Percentiles rank a stretch among this genome's conserved stretches.
Evolutionary conservation across 2,329 filamentous ascomycete genomes (phyloP).

Genomic region (Xylaria sp.): DNA sequence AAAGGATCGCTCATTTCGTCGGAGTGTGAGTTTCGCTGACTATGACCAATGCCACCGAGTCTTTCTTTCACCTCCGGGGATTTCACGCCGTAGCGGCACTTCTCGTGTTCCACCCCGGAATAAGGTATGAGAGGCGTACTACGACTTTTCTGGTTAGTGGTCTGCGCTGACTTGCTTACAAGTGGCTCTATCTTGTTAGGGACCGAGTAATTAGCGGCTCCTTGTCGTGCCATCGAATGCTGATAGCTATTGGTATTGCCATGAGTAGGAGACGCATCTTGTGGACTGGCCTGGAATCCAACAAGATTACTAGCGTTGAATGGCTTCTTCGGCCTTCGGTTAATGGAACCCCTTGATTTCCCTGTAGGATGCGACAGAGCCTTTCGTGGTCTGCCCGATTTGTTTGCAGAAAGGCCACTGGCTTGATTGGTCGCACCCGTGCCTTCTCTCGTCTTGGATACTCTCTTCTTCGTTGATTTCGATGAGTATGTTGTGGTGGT

Average conservation of each 20-base stretch:
- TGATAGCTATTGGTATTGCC: neutral
- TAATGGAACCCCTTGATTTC: neutral
- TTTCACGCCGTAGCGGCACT: neutral
- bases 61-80: neutral
- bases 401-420: neutral
- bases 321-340: constrained; percentile 19
- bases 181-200: neutral
- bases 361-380: neutral
- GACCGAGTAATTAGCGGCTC: neutral
- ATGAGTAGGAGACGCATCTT: neutral
- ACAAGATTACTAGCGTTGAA: neutral
- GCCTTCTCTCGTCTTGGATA: constrained; percentile 1
- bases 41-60: neutral
- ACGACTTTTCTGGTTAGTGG: neutral
- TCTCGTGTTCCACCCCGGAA: neutral
- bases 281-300: neutral
- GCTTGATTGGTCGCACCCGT: neutral
- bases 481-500: neutral
- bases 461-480: constrained; percentile 7
- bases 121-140: neutral
- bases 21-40: neutral
- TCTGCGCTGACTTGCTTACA: neutral
- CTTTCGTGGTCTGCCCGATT: neutral
- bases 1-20: neutral
- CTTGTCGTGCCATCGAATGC: neutral